Evolutionary conservation across 2,329 filamentous ascomycete genomes (phyloP), one percentile per base, ranked within the genome.

Genomic region (Aspergillus aculeatus): DNA sequence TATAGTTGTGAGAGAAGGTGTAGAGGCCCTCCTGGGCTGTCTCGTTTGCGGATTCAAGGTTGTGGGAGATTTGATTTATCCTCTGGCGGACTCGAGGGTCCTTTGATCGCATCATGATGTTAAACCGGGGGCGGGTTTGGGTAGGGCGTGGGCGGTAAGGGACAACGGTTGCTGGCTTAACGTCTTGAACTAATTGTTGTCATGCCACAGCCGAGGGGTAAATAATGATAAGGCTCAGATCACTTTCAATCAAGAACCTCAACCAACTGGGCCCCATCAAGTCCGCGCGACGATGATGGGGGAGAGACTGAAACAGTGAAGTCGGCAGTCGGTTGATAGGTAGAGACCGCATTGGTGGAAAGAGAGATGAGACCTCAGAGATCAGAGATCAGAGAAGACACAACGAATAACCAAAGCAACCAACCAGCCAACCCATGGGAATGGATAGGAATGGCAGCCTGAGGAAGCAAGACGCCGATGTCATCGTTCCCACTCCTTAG

Each of bases 21-120:
- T 93, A 98, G 70, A 98, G 89, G 58, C 89, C 89, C 51, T 91
- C 92, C 62, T 95, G 93, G n/a, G 94, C 92, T 58, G 91, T 89
- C 74, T 96, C 92, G 62, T 96, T 96, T 50, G 91, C 92, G 32
- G 90, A 85, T 77, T 97, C 94, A 76, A 96, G 87, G 70, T 94
- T 96, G 68, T 95, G 90, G 6, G 91, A 89, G 73, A 97, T 89
- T 73, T 95, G 91, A 75, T 97, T 96, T 85, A 96, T 91, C 69
- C 91, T 92, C 77, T 96, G 92, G 66, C 93, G 91, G 76, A 96
- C 87, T 70, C 93, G 90, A 62, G 93, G 93, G 77, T 97, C 93
- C 72, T 78, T 81, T 70, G 83, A 81, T 66, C 84, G 82, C 76
- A 86, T 87, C 83, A 85, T 86, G 66, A 6, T 35, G 64, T 71